Base-by-base conservation (phyloP, 2,329 filamentous ascomycete genomes). In the Phialocephala sp. region DNA sequence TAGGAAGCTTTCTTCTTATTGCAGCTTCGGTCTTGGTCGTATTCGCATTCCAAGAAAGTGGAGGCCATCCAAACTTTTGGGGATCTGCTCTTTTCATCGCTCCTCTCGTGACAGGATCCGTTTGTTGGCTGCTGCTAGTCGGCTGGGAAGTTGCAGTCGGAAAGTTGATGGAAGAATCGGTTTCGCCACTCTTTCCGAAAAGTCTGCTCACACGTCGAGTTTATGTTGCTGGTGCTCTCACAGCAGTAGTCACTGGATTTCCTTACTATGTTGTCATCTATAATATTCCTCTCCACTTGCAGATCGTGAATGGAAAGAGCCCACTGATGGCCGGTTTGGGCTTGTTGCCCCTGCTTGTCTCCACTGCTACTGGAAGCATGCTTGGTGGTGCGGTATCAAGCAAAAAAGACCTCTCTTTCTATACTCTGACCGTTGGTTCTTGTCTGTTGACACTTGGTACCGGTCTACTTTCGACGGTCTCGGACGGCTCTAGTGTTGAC, bases 271-370 rank as follows among this genome's bases (percentile, higher is more conserved):
- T 83, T 2, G 79, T 87, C 22, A 81, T 84, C 15, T 81, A 88
- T 62, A 80, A 84, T 45, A 80, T 89, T 8, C 86, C 86, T 1
- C 84, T 88, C 70, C 79, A 84, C 4, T 87, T 87, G 62, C 86
- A 88, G 67, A 84, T 88, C 45, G 81, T 87, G 63, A 83, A 86
- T 66, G 77, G 77, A 8, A 80, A 87, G 58, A 80, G 77, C 32
- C 79, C 84, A 0, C 77, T 88, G 36, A 80, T 80, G 73, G 84
- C 85, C 0, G 85, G 86, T 4, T 73, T 87, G 4, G 84, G 87
- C 59, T 79, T 88, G 12, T 78, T 88, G 20, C 86, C 86, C 0
- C 79, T 88, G 76, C 81, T 88, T 0, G 83, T 82, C 1, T 78
- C 83, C 5, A 86, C 84, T 55, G 84, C 86, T 0, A 72, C 85